Evolutionary conservation across 768 basidiomycete genomes (phyloP).

Genomic region (Strobilomyces dryophilus): DNA sequence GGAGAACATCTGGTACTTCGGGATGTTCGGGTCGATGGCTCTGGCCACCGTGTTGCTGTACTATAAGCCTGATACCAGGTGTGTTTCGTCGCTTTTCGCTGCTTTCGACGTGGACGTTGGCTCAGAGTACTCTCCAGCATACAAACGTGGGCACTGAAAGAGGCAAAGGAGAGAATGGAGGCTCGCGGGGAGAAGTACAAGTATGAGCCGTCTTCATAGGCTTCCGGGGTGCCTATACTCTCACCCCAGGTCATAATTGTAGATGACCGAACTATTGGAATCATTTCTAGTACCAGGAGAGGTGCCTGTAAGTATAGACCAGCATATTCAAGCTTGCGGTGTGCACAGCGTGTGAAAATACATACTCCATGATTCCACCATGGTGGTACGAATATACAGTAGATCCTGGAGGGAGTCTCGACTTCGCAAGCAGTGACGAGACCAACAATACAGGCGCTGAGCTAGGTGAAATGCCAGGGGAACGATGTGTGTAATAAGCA

Average conservation of each 20-base stretch:
- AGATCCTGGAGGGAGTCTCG: too few species aligned
- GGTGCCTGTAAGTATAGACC: not conserved
- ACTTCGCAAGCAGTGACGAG: too few species aligned
- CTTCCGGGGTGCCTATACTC: slow-evolving; percentile 1
- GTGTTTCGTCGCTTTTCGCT: slow-evolving; percentile 22
- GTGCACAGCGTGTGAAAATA: too few species aligned
- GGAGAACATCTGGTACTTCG: slow-evolving; percentile 88
- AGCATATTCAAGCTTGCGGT: too few species aligned
- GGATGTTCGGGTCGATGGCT: slow-evolving; percentile 87
- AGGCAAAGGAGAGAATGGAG: slow-evolving; percentile 88
- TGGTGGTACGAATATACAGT: too few species aligned
- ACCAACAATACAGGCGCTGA: not conserved
- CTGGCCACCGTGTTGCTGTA: slow-evolving; percentile 73
- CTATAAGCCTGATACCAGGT: slow-evolving; percentile 95
- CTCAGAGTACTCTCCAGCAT: slow-evolving; percentile 47
- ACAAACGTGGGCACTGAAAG: slow-evolving; percentile 87
- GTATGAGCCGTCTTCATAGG: slow-evolving; percentile 58
- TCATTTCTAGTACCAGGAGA: not conserved
- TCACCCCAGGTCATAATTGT: not conserved
- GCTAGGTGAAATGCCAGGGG: not conserved
- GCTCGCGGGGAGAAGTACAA: slow-evolving; percentile 87
- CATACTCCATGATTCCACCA: too few species aligned
- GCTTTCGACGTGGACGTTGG: slow-evolving; percentile 1
- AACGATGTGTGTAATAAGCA: slow-evolving; percentile 2
- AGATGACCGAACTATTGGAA: not conserved